Evolutionary conservation across 768 basidiomycete species (phyloP).

Genomic region (Mycena vulgaris): DNA sequence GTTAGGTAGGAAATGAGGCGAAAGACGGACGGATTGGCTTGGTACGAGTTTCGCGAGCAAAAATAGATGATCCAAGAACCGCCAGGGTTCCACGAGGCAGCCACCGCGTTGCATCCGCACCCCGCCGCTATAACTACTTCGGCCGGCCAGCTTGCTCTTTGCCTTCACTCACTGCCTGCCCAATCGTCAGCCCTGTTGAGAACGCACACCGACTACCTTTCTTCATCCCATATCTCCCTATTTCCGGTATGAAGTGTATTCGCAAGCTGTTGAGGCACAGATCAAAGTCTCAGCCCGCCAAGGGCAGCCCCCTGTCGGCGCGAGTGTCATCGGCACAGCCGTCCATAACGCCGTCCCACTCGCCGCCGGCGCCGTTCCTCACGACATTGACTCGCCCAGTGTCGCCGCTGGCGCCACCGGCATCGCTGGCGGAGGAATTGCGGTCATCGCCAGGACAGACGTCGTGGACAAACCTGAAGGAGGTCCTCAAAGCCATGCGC

Average conservation of each 20-base stretch:
- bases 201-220: conserved; percentile 6
- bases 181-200: not conserved
- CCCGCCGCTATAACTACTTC: no score
- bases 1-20: no score
- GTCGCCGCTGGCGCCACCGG: not conserved
- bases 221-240: conserved; percentile 2
- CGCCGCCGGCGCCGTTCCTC: conserved; percentile 1
- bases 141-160: not conserved
- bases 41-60: no score
- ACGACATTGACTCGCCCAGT: conserved; percentile 1
- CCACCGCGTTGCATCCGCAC: not conserved
- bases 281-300: conserved; percentile 3
- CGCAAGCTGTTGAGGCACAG: not conserved
- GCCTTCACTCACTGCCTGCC: not conserved
- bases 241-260: conserved; percentile 9
- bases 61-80: no score
- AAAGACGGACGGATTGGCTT: no score
- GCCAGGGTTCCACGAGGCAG: not conserved
- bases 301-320: not conserved
- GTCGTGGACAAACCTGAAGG: not conserved
- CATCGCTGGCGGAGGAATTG: not conserved
- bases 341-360: not conserved
- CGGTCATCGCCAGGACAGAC: not conserved
- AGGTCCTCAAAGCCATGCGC: conserved; percentile 11
- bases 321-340: not conserved